Conservation (phyloP, 768 basidiomycete genomes). For the Cystofilobasidium bisporidii region DNA sequence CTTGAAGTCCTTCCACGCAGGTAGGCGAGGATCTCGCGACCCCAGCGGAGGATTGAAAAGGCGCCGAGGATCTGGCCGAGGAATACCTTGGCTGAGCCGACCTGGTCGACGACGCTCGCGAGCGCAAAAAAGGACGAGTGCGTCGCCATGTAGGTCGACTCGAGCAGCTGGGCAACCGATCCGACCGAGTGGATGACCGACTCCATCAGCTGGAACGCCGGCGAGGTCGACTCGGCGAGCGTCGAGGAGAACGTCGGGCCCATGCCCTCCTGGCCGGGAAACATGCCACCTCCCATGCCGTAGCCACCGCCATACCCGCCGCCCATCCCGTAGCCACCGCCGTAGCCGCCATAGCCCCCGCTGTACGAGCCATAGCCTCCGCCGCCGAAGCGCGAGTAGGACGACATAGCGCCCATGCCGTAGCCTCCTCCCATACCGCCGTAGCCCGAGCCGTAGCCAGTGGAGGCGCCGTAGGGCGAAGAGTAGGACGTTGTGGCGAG, state of each 20-base stretch:
- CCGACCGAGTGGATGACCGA: conserved; percentile 91
- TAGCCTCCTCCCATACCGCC: conserved; percentile 6
- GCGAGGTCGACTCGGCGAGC: conserved; percentile 77
- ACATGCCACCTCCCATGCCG: conserved; percentile 34
- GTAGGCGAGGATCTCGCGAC: conserved; percentile 48
- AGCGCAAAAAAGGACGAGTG: conserved; percentile 68
- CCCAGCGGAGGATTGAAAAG: conserved; percentile 65
- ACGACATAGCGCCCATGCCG: conserved; percentile 30
- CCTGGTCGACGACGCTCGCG: conserved; percentile 92
- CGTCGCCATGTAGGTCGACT: conserved; percentile 93
- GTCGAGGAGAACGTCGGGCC: conserved; percentile 68
- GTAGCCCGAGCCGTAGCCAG: conserved; percentile 25
- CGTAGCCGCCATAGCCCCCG: conserved; percentile 22
- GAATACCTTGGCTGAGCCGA: conserved; percentile 80
- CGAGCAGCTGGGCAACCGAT: conserved; percentile 93
- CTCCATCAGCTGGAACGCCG: conserved; percentile 86
- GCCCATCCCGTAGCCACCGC: conserved; percentile 32
- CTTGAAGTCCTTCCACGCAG: conserved; percentile 43
- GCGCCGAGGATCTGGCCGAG: conserved; percentile 86
- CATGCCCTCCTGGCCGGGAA: conserved; percentile 49
- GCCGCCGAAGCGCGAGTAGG: conserved; percentile 21
- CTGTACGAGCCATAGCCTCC: conserved; percentile 20
- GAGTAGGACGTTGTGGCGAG: not conserved
- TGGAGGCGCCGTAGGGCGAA: not conserved
- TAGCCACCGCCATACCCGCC: conserved; percentile 38